These are phyloP conservation scores for Xylaria sp. DNA, from an alignment of 2,329 filamentous ascomycete genomes.

Conservation along the genomic window DNA sequence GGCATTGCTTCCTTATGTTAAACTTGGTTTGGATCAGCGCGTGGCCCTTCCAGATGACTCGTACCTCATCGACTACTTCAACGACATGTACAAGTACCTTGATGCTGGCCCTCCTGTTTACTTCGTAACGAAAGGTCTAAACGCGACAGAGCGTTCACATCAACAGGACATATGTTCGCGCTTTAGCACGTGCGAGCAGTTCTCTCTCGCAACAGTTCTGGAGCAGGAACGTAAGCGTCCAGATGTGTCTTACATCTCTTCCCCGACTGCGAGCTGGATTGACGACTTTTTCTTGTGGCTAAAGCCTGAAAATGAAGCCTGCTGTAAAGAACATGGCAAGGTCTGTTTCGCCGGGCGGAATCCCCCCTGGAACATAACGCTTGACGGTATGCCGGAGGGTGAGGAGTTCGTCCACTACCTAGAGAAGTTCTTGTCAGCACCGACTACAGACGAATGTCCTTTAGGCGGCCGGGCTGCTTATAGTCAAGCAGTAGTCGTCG, in stretches of 20 bases:
- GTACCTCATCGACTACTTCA: constrained; percentile 95
- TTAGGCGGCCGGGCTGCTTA: constrained; percentile 91
- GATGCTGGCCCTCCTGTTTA: constrained; percentile 93
- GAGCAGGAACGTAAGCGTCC: constrained; percentile 94
- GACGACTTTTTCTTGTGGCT: constrained; percentile 97
- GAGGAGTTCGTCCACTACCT: constrained; percentile 91
- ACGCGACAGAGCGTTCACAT: constrained; percentile 77
- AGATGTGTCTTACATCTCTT: constrained; percentile 86
- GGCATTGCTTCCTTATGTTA: constrained; percentile 83
- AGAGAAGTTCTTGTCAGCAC: constrained; percentile 80
- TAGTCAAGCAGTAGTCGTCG: constrained; percentile 82
- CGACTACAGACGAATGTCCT: constrained; percentile 85
- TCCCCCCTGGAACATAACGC: constrained; percentile 88
- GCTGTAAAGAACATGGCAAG: constrained; percentile 75
- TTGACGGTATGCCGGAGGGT: constrained; percentile 91
- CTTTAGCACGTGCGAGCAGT: constrained; percentile 86
- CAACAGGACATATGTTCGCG: constrained; percentile 91
- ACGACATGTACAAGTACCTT: constrained; percentile 93
- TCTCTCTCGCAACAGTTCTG: constrained; percentile 87
- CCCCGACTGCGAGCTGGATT: constrained; percentile 92
- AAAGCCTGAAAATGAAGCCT: constrained; percentile 82
- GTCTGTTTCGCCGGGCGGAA: constrained; percentile 82
- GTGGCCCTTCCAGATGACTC: constrained; percentile 94
- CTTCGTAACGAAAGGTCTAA: constrained; percentile 86
- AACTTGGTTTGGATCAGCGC: constrained; percentile 91